These are phyloP conservation scores for Neurospora terricola DNA, from an alignment of 495 filamentous ascomycete genomes.

Conservation along the genomic window DNA sequence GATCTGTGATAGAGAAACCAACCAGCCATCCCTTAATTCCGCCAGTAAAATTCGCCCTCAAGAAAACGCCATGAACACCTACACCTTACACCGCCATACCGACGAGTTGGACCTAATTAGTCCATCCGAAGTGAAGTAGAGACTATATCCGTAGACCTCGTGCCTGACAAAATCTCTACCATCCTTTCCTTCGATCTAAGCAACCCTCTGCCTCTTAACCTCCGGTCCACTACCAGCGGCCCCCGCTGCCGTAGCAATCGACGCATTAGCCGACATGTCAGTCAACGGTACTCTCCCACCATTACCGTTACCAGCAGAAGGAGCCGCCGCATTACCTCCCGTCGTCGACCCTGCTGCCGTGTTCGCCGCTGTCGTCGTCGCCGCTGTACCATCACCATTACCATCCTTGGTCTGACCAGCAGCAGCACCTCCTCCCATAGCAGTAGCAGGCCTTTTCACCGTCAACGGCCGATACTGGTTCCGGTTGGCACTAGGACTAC, in stretches of 20 bases:
- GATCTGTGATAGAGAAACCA: too few species aligned
- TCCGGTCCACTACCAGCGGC: conserved; percentile 14
- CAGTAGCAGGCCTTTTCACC: conserved; percentile 36
- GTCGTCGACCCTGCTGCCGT: neutral
- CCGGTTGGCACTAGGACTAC: conserved; percentile 49
- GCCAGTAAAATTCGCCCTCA: neutral
- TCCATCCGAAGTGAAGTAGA: neutral
- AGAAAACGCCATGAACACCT: neutral
- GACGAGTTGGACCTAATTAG: neutral
- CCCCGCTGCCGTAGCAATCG: conserved; percentile 1
- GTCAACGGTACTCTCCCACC: conserved; percentile 23
- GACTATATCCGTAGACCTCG: neutral
- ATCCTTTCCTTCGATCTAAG: conserved; percentile 7
- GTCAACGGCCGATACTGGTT: conserved; percentile 50
- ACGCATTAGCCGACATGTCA: conserved; percentile 29
- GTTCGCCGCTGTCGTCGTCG: neutral
- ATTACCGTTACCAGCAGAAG: neutral
- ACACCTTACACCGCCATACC: neutral
- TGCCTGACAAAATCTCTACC: neutral
- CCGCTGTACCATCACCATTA: neutral
- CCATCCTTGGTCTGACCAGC: neutral
- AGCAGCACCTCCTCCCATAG: neutral
- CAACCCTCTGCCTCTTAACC: conserved; percentile 32
- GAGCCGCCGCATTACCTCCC: neutral
- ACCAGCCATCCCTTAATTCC: too few species aligned